Evolutionary conservation across 1,284 basidiomycete species (phyloP).

Genomic region (Puccinia coronata): DNA sequence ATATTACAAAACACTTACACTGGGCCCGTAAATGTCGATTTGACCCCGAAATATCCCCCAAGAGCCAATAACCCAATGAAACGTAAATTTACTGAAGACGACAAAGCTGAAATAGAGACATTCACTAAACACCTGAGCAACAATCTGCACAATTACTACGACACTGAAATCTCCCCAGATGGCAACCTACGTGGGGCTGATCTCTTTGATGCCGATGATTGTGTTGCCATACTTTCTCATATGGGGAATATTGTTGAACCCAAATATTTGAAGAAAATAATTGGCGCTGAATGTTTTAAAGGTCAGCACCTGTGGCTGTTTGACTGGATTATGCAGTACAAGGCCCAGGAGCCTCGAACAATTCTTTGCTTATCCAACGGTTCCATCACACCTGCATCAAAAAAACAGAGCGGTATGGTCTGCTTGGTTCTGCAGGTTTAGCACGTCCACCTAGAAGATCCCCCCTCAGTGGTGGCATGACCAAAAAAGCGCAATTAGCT

Average conservation of each 20-base stretch:
- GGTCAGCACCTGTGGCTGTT: neutral
- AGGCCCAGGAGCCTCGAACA: neutral
- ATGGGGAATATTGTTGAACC: neutral
- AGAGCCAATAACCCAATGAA: neutral
- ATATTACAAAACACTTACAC: neutral
- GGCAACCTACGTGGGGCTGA: neutral
- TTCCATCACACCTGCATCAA: neutral
- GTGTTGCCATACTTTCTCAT: neutral
- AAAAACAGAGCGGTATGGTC: neutral
- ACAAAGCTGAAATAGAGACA: neutral
- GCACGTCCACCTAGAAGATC: too few species aligned
- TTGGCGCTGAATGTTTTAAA: neutral
- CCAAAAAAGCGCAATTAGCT: neutral
- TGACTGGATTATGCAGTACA: neutral
- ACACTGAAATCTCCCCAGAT: neutral
- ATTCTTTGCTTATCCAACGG: too few species aligned
- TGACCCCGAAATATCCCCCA: neutral
- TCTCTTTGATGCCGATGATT: neutral
- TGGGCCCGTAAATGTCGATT: neutral
- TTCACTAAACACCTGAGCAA: neutral
- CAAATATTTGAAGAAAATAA: neutral
- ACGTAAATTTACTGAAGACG: neutral
- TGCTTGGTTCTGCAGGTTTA: neutral
- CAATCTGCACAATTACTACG: neutral
- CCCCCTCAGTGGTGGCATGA: neutral